phyloP scores from a whole-genome alignment of 1,284 basidiomycete genomes.

The Chondrostereum purpureum region DNA sequence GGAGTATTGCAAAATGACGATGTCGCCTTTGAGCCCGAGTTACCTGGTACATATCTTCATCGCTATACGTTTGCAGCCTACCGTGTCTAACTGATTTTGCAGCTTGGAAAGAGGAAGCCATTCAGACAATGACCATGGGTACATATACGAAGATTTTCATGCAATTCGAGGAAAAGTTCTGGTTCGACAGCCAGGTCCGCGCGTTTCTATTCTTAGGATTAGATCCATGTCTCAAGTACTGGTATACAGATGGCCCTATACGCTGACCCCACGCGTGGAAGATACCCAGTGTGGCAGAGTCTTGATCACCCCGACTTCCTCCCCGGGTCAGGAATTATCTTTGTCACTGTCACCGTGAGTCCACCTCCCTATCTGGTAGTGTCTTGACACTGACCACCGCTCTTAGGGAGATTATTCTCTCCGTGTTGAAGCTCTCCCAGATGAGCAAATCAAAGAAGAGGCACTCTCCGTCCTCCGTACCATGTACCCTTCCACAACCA shows the following conservation, averaged over 20 bases:
- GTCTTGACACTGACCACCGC: neutral
- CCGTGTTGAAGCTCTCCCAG: slow-evolving; percentile 48
- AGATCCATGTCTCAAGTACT: neutral
- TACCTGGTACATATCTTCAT: slow-evolving; percentile 33
- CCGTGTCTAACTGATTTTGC: neutral
- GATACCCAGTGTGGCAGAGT: slow-evolving; percentile 67
- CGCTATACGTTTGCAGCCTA: neutral
- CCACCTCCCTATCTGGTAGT: neutral
- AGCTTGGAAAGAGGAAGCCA: slow-evolving; percentile 60
- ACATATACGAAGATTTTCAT: slow-evolving; percentile 71
- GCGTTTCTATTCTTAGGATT: neutral
- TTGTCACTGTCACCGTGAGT: slow-evolving; percentile 60
- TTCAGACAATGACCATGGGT: slow-evolving; percentile 60
- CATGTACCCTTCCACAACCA: slow-evolving; percentile 50
- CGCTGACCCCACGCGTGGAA: slow-evolving; percentile 55
- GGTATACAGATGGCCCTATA: slow-evolving; percentile 50
- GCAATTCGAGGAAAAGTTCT: slow-evolving; percentile 59
- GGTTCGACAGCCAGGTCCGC: slow-evolving; percentile 60
- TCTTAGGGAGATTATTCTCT: slow-evolving; percentile 52
- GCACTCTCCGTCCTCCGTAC: slow-evolving; percentile 45
- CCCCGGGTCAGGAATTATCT: slow-evolving; percentile 54
- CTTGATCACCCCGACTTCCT: slow-evolving; percentile 55
- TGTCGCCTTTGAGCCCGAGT: slow-evolving; percentile 44
- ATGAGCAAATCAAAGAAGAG: slow-evolving; percentile 42
- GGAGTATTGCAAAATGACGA: slow-evolving; percentile 60